Evolutionary conservation across 306 rosid genomes (phyloP).

Genomic region (Rubus idaeus): DNA sequence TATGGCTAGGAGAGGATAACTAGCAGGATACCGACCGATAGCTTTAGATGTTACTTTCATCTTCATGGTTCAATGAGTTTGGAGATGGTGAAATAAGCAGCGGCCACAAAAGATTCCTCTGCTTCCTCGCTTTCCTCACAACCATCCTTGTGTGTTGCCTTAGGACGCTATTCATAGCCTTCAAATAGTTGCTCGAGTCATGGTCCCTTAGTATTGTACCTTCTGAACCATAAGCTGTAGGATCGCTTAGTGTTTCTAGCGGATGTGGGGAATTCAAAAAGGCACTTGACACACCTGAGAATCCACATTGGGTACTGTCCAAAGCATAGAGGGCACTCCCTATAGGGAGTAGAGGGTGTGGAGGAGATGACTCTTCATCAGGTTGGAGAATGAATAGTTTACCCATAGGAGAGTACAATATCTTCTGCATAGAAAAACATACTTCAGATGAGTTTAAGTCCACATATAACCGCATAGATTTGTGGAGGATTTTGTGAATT

Average conservation of each 20-base stretch:
- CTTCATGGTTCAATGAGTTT: conserved; percentile 38
- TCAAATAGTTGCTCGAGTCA: conserved; percentile 65
- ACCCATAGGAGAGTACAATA: conserved; percentile 70
- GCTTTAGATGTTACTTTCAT: conserved; percentile 37
- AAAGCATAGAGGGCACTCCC: conserved; percentile 53
- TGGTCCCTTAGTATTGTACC: conserved; percentile 68
- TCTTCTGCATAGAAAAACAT: conserved; percentile 45
- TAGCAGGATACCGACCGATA: conserved; percentile 5
- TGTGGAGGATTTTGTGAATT: neutral
- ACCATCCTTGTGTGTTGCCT: conserved; percentile 37
- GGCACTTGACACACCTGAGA: conserved; percentile 42
- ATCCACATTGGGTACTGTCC: conserved; percentile 43
- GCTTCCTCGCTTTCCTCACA: conserved; percentile 33
- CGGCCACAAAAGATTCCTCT: conserved; percentile 50
- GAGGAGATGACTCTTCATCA: conserved; percentile 68
- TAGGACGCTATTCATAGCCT: conserved; percentile 51
- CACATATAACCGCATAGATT: neutral
- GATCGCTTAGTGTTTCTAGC: conserved; percentile 64
- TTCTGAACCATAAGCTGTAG: conserved; percentile 68
- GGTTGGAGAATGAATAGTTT: conserved; percentile 76
- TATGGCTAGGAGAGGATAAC: neutral
- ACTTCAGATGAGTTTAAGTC: neutral
- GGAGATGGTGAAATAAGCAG: conserved; percentile 47
- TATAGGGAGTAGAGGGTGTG: conserved; percentile 61
- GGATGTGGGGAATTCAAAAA: conserved; percentile 72